Percentiles rank a stretch among this genome's conserved stretches.
Conservation (phyloP, 1,284 basidiomycete genomes). For the Leccinum insigne region DNA sequence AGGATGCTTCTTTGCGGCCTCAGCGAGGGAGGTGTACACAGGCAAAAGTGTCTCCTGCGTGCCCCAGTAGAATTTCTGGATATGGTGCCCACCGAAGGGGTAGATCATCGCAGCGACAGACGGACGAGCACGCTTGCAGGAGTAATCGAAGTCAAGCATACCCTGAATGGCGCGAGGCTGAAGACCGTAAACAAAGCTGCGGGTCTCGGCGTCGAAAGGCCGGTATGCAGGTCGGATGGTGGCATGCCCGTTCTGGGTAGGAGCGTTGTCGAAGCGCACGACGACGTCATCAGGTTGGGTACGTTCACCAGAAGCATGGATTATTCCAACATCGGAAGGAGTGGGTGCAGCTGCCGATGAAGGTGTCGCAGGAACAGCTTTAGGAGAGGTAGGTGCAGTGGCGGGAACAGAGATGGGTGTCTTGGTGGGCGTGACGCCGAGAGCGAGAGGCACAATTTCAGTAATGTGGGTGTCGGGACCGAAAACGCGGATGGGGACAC, state of each 20-base stretch:
- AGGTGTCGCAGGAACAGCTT: constrained; percentile 30
- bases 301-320: constrained; percentile 81
- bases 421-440: constrained; percentile 69
- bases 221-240: constrained; percentile 73
- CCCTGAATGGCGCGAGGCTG: constrained; percentile 99
- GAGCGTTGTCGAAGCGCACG: constrained; percentile 72
- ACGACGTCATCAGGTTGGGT: constrained; percentile 89
- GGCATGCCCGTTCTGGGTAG: constrained; percentile 31
- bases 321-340: constrained; percentile 62
- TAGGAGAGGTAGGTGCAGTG: constrained; percentile 42
- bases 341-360: constrained; percentile 29
- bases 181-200: constrained; percentile 97
- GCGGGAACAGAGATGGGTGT: constrained; percentile 39
- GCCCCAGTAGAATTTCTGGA: constrained; percentile 99
- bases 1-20: constrained; percentile 94
- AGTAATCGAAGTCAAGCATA: constrained; percentile 99
- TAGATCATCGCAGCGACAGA: constrained; percentile 99
- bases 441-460: constrained; percentile 96
- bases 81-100: constrained; percentile 99
- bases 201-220: constrained; percentile 91
- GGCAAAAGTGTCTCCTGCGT: constrained; percentile 98
- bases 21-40: constrained; percentile 93
- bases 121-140: constrained; percentile 92
- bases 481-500: constrained; percentile 96
- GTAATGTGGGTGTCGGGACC: constrained; percentile 99